These are phyloP conservation scores for Solanum tacnaense DNA, from an alignment of 257 asterid species.

Conservation along the genomic window DNA sequence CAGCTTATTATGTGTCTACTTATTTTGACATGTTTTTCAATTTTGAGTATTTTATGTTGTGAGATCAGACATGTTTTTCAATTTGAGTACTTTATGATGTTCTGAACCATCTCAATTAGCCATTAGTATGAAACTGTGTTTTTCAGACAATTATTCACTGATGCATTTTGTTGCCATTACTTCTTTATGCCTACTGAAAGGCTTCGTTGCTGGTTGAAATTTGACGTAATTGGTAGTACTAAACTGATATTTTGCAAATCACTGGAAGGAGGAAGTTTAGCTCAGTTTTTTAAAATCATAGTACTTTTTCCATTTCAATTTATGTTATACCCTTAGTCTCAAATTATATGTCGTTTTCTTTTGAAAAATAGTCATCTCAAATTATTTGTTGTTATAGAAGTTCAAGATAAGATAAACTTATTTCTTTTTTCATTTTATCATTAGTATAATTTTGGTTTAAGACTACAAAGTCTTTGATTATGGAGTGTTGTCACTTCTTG, in stretches of 20 bases:
- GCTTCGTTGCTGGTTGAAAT: background rate
- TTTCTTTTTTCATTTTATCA: background rate
- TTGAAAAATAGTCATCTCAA: background rate
- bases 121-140: background rate
- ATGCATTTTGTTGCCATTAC: background rate
- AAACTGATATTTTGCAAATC: background rate
- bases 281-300: background rate
- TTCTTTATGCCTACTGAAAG: background rate
- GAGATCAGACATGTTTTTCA: background rate
- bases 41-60: background rate
- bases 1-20: background rate
- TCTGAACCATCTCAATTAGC: background rate
- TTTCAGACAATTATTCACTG: background rate
- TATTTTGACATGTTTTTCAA: background rate
- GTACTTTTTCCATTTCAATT: too few species aligned
- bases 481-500: background rate
- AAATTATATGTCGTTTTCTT: background rate
- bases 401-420: background rate
- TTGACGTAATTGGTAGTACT: background rate
- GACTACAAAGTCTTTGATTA: background rate
- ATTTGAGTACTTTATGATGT: background rate
- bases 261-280: background rate
- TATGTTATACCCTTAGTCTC: background rate
- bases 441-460: too few species aligned
- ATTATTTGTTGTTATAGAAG: too few species aligned